Base-by-base conservation (phyloP, 495 filamentous ascomycete species). In the Neurospora discreta region DNA sequence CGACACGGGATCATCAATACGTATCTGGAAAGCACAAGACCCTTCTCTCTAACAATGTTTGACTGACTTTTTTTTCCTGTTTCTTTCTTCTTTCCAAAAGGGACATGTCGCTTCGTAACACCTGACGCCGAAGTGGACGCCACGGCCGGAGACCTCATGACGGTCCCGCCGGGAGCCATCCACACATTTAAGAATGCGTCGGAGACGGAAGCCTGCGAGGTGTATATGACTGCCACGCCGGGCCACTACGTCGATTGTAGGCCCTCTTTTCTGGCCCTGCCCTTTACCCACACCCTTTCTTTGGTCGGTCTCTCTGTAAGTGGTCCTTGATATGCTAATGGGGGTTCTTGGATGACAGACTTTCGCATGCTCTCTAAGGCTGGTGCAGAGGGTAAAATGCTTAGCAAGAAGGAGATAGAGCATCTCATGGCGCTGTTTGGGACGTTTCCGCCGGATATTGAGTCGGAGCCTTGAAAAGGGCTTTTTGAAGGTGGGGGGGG, bases 151-250 rank as follows among this genome's bases (percentile, higher is more conserved):
- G 85, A 88, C 71, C 81, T 84, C 68, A 84, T 87, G 75, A 81
- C 83, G 2, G 84, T 89, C 16, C 84, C 84, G 15, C 81, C 82
- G 33, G 76, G 85, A 13, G 84, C 84, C 41, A 80, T 86, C 33
- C 84, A 87, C 72, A 86, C 84, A n/a, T 87, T 88, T 77, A 83
- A 79, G 70, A 87, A 88, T 70, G 82, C 84, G 39, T 83, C 80
- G 20, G 83, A 86, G 26, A 77, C 74, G 43, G 86, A 85, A 71
- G 85, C 85, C 70, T 82, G 83, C 39, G 82, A 81, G 77, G 85
- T 87, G 75, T 85, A 87, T 75, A 88, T 86, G 78, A 88, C 84
- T 3, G 84, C 82, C 68, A 88, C 85, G 72, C 87, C 85, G 5
- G 78, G 77, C 73, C 46, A 74, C 60, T 58, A 36, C 52, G 52